A percentile compares a stretch with the other conserved stretches of the same genome.
Evolutionary conservation across 768 basidiomycete genomes (phyloP).

Genomic region (Boletus coccyginus): DNA sequence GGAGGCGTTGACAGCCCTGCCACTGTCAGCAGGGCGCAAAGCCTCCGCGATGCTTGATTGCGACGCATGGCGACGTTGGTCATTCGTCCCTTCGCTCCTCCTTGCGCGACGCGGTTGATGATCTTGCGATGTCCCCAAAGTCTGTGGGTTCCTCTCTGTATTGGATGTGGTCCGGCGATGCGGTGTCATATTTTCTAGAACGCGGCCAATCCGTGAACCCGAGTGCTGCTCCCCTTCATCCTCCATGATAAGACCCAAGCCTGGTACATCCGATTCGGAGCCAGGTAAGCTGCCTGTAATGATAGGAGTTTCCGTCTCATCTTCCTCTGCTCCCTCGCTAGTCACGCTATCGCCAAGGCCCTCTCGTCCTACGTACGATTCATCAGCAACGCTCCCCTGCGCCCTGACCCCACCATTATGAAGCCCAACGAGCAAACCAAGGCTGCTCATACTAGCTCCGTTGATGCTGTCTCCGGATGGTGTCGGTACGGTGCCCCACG

Average conservation of each 20-base stretch:
- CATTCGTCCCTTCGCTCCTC: slow-evolving; percentile 18
- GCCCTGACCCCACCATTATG: slow-evolving; percentile 30
- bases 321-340: slow-evolving; percentile 15
- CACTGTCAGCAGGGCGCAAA: slow-evolving; percentile 16
- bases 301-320: slow-evolving; percentile 20
- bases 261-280: slow-evolving; percentile 18
- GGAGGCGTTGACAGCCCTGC: slow-evolving; percentile 16
- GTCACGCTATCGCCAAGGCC: slow-evolving; percentile 8
- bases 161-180: slow-evolving; percentile 20
- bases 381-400: slow-evolving; percentile 20
- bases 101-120: slow-evolving; percentile 22
- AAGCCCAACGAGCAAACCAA: slow-evolving; percentile 30
- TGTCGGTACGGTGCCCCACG: slow-evolving; percentile 35
- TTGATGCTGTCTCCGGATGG: slow-evolving; percentile 16
- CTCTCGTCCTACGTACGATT: slow-evolving; percentile 18
- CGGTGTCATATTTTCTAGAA: slow-evolving; percentile 6
- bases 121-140: slow-evolving; percentile 11
- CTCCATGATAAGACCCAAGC: slow-evolving; percentile 32
- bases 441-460: slow-evolving; percentile 27
- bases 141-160: slow-evolving; percentile 15
- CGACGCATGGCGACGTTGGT: slow-evolving; percentile 21
- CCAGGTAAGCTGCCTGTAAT: slow-evolving; percentile 20
- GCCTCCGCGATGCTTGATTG: slow-evolving; percentile 21
- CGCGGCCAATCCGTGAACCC: slow-evolving; percentile 8
- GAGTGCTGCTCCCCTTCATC: slow-evolving; percentile 27